Evolutionary conservation across 139 green algal genomes (phyloP).

Genomic region (Mesotaenium endlicherianum): DNA sequence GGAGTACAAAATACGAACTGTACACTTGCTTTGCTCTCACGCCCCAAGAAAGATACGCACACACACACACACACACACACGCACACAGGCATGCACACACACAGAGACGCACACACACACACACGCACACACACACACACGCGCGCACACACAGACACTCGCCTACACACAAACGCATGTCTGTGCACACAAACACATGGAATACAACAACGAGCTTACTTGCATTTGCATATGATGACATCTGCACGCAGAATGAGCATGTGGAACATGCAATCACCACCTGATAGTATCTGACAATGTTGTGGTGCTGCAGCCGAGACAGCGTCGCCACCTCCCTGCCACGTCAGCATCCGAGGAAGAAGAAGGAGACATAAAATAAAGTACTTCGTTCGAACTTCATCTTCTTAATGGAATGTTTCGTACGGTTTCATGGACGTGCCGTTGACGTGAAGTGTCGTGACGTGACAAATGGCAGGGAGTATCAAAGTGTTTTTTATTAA

Average conservation of each 20-base stretch:
- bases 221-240: background rate
- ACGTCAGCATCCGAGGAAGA: background rate
- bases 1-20: too few species aligned
- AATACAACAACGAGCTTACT: background rate
- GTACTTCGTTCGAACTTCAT: background rate
- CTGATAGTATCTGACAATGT: constrained; percentile 85
- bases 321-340: constrained; percentile 83
- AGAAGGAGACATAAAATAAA: background rate
- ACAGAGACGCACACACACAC: too few species aligned
- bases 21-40: too few species aligned
- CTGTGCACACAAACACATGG: background rate
- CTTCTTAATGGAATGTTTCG: background rate
- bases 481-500: too few species aligned
- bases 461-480: too few species aligned
- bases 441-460: too few species aligned
- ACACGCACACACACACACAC: too few species aligned
- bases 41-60: too few species aligned
- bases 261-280: background rate
- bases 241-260: background rate
- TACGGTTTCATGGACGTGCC: too few species aligned
- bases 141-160: background rate
- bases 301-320: constrained; percentile 80
- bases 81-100: too few species aligned
- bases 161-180: too few species aligned
- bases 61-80: too few species aligned